Evolutionary conservation across 192 early-diverging fungal species (phyloP), one percentile per base, ranked within the genome.

Genomic region (Coemansia sp.): DNA sequence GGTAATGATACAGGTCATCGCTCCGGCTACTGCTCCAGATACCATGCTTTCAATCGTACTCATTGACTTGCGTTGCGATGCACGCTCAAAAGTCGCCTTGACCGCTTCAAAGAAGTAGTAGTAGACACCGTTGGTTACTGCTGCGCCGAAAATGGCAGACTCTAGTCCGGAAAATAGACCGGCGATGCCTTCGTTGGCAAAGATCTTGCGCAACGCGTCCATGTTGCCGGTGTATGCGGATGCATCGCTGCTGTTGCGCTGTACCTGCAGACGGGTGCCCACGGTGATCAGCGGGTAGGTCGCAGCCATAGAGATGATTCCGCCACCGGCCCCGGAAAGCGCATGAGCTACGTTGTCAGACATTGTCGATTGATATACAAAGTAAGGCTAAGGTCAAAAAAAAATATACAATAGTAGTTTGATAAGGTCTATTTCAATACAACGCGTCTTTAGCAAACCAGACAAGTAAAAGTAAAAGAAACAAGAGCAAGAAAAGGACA

Each of bases 81-180:
- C 90, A 34, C 87, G 88, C 74, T 95, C 91, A 77, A 96, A 92
- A 8, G 85, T 84, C 2, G 87, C 79, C 86, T 99, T 98, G 71
- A 93, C 92, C 11, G 88, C 85, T 79, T 96, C 95, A 67, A 97
- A 98, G 71, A 89, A 92, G 70, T 91, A 92, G 77, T 92, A 93
- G 85, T 93, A 93, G 45, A 88, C 84, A 56, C 93, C 95, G 78
- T 98, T 97, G 59, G 98, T 99, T 36, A 98, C 79, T 28, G 96
- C 95, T 67, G 96, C 96, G 22, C 98, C 98, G 77, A 98, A 96
- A 60, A 99, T 85, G 14, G 96, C 96, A 45, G 95, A 96, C 75
- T 91, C 89, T 70, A 98, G 84, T 18, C 98, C 98, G 86, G 95
- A 90, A 82, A 97, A 99, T 34, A 99, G 85, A 4, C 96, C 96